Percentiles rank a stretch among this genome's conserved stretches.
These are phyloP conservation scores for Pythium dissimile DNA, from an alignment of 352 stramenopile genomes.

Conservation along the genomic window DNA sequence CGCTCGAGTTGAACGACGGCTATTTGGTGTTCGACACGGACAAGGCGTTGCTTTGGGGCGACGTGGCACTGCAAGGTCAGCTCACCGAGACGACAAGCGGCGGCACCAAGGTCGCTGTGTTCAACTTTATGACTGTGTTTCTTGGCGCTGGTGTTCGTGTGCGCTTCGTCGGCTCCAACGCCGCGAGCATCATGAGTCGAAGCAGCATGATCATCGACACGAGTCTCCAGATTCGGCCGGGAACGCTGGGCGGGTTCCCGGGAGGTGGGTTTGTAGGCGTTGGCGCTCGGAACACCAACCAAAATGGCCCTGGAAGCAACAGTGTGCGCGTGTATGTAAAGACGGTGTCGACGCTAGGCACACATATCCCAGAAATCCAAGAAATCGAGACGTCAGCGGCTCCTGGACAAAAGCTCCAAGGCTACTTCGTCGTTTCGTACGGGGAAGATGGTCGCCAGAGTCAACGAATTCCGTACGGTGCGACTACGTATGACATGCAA, in stretches of 20 bases:
- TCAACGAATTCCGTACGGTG: constrained; percentile 70
- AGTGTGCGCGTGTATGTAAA: constrained; percentile 91
- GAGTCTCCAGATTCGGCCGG: constrained; percentile 64
- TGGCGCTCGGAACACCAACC: constrained; percentile 78
- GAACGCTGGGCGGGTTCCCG: constrained; percentile 91
- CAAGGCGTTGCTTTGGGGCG: constrained; percentile 42
- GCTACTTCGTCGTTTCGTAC: constrained; percentile 57
- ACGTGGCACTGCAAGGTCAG: constrained; percentile 53
- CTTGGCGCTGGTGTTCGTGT: constrained; percentile 82
- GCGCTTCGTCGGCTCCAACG: constrained; percentile 79
- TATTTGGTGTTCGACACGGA: constrained; percentile 82
- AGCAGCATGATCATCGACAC: constrained; percentile 92
- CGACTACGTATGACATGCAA: constrained; percentile 54
- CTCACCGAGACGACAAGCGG: constrained; percentile 62
- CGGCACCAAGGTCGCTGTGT: constrained; percentile 90
- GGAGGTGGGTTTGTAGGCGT: constrained; percentile 84
- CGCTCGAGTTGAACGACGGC: constrained; percentile 69
- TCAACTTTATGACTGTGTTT: constrained; percentile 95
- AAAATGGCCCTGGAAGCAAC: constrained; percentile 91
- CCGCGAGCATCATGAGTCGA: constrained; percentile 88
- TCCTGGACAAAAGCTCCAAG: constrained; percentile 85
- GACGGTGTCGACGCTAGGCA: constrained; percentile 87
- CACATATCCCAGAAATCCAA: constrained; percentile 89
- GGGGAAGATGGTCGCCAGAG: constrained; percentile 18
- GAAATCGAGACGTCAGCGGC: constrained; percentile 79